These are phyloP conservation scores for Botrytis elliptica DNA, from an alignment of 2,329 filamentous ascomycete species.

Conservation along the genomic window DNA sequence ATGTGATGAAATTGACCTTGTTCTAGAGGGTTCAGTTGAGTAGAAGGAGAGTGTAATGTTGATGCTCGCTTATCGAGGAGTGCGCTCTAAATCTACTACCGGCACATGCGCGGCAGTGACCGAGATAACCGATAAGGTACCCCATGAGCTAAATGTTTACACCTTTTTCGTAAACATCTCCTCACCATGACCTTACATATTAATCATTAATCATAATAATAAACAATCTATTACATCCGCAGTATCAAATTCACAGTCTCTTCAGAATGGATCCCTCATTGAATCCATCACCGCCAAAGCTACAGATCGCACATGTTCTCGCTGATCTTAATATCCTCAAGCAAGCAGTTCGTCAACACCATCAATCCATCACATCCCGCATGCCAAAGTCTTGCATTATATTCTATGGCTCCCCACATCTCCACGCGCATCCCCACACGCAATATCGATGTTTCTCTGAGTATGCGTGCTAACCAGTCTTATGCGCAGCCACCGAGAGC, in stretches of 20 bases:
- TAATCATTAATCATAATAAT: background rate
- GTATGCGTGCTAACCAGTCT: background rate
- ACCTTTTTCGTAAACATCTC: background rate
- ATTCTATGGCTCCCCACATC: background rate
- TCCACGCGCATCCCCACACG: background rate
- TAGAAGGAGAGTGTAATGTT: background rate
- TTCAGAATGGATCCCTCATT: constrained; percentile 2
- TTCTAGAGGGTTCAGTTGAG: background rate
- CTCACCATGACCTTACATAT: background rate
- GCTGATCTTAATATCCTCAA: constrained; percentile 21
- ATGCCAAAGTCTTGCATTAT: background rate
- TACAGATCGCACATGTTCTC: constrained; percentile 19
- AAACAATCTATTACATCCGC: background rate
- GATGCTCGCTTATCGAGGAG: background rate
- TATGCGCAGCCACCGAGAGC: constrained; percentile 1
- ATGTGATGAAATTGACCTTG: background rate
- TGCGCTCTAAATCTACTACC: background rate
- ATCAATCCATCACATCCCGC: too few species aligned
- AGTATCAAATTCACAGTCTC: background rate
- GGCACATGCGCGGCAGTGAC: background rate
- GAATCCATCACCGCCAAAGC: background rate
- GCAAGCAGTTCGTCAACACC: constrained; percentile 17
- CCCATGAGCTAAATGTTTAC: background rate
- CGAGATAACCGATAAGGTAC: constrained; percentile 10
- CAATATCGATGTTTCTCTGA: background rate